Base-by-base conservation (phyloP, 345 rosid species). In the Kandelia obovata region DNA sequence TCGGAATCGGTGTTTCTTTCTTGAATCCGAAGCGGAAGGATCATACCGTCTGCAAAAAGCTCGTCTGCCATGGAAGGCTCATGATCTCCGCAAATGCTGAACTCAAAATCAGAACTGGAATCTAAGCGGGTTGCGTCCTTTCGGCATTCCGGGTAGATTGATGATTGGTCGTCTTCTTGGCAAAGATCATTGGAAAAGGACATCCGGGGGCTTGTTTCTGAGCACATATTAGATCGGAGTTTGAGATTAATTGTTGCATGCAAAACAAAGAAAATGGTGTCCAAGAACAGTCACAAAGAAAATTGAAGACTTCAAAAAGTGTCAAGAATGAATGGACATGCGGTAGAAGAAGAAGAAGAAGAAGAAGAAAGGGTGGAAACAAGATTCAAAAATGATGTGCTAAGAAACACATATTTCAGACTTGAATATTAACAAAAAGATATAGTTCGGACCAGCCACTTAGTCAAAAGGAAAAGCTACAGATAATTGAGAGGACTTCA, bases 1-100 rank as follows among this genome's bases (percentile, higher is more conserved):
- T 75, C 76, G 61, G 81, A 3, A 34, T 67, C 53, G 15, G 55
- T 15, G 4, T 53, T 11, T n/a, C 64, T 72, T 20, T 61, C 71
- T 23, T 76, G 89, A 66, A 79, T 62, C 57, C 60, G 81, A 59
- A 78, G 61, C 0, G 98, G 95, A 70, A 87, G 89, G 81, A 92
- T 87, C 84, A 87, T 85, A 3, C 97, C 97, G 20, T 87, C 84
- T 0, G 87, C 82, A 58, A 92, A 92, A 57, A 92, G 82, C 71
- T 89, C 93, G 1, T 90, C 97, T 5, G 98, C 98, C 16, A 87
- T 79, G 52, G 83, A 87, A 52, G 88, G 84, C 62, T 82, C 71
- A 58, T 73, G 84, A 16, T 73, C 81, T 6, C 80, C 77, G 53
- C 80, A 77, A 49, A 72, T 66, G 71, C 73, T 81, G 87, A 92